Evolutionary conservation across 805 yeast genomes (phyloP), one percentile per base, ranked within the genome.

Genomic region (Tetrapisispora fleetii): DNA sequence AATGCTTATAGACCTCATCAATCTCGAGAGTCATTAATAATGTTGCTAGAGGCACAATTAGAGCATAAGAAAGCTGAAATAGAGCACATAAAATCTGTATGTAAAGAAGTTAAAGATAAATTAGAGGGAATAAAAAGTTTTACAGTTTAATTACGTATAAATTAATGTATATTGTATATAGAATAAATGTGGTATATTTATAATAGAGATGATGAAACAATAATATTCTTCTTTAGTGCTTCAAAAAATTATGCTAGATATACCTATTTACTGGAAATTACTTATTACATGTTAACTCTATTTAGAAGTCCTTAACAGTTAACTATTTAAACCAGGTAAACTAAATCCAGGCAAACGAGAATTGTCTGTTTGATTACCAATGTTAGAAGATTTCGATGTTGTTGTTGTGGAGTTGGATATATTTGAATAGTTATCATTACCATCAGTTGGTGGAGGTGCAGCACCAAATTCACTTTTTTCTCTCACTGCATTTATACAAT

Each of bases 1-100:
- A 93, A 93, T 63, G 89, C 90, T 46, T 93, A 93, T 66, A 73
- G 99, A 52, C 93, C 97, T 2, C 98, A 93, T 65, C 99, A 93
- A 62, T 84, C 95, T 3, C 74, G 97, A 46, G 99, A 93, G 59
- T 82, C 90, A 45, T 71, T 93, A 54, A 86, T 89, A 40, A 73
- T 87, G 72, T 70, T 84, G 47, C 67, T 87, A 61, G 80, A 77
- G 57, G 82, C 79, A 47, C 89, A 85, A 59, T 77, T 91, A 33
- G 85, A 78, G 45, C 71, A 74, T 40, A 84, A 83, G 57, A 71
- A 72, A 45, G 59, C 65, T 5, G 83, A 82, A 51, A 81, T 83
- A 9, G 64, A 60, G 36, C 62, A 63, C 14, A 69, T 75, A 30
- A 65, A 70, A 32, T 53, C 59, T 37, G 62, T 68, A 1, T 75